Evolutionary conservation across 352 stramenopile species (phyloP).

Genomic region (Pelagophyceae sp.): DNA sequence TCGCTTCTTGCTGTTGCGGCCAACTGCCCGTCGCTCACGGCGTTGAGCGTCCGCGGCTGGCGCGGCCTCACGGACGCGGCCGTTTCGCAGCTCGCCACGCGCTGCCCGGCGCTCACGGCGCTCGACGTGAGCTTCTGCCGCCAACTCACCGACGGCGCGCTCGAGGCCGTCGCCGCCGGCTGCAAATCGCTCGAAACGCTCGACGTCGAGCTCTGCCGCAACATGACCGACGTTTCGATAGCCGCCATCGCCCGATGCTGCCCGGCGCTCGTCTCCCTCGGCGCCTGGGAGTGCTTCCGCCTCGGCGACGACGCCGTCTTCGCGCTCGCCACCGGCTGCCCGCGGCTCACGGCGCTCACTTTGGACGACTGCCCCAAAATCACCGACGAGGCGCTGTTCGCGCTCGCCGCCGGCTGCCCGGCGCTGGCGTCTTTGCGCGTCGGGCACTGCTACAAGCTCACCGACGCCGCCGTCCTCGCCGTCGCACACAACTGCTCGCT

Average conservation of each 20-base stretch:
- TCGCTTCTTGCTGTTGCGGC: background rate
- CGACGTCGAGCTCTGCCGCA: slow-evolving; percentile 10
- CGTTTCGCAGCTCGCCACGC: background rate
- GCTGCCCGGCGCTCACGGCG: background rate
- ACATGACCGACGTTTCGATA: slow-evolving; percentile 12
- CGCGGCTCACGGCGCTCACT: slow-evolving; percentile 8
- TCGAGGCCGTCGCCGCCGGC: slow-evolving; percentile 18
- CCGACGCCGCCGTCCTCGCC: background rate
- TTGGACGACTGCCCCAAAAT: slow-evolving; percentile 10
- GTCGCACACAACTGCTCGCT: no score
- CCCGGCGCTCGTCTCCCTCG: background rate
- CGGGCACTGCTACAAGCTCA: background rate
- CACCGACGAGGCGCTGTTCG: slow-evolving; percentile 16
- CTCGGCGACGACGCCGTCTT: slow-evolving; percentile 16
- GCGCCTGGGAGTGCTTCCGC: slow-evolving; percentile 7
- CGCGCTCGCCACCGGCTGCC: slow-evolving; percentile 14
- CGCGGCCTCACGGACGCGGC: slow-evolving; percentile 11
- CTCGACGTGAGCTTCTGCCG: slow-evolving; percentile 13
- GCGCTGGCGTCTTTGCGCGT: background rate
- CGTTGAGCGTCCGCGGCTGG: slow-evolving; percentile 10
- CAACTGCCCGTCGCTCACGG: slow-evolving; percentile 3
- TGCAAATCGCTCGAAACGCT: slow-evolving; percentile 2
- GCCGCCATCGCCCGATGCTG: background rate
- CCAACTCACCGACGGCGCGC: slow-evolving; percentile 15
- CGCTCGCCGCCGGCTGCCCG: background rate